Percentiles rank a stretch among this genome's conserved stretches.
Evolutionary conservation across 2,329 filamentous ascomycete genomes (phyloP).

Genomic region (Trichocomaceae sp.): DNA sequence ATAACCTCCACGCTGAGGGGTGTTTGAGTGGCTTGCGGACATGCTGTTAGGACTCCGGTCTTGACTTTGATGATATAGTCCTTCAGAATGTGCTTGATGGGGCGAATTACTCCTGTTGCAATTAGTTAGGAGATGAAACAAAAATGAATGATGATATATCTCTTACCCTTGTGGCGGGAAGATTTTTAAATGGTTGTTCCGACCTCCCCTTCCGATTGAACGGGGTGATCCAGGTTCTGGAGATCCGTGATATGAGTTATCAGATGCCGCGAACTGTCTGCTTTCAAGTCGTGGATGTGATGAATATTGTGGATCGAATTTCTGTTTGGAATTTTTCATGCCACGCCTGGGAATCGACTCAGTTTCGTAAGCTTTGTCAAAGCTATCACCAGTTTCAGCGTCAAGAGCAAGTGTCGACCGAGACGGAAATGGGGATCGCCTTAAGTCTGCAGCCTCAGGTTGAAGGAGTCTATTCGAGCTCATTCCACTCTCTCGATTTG

Average conservation of each 20-base stretch:
- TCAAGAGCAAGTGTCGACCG: slow-evolving; percentile 29
- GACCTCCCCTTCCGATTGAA: slow-evolving; percentile 48
- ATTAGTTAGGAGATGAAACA: slow-evolving; percentile 27
- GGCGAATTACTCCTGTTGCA: slow-evolving; percentile 53
- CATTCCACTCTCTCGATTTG: slow-evolving; percentile 20
- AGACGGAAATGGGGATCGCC: slow-evolving; percentile 29
- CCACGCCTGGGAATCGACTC: slow-evolving; percentile 30
- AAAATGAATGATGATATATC: slow-evolving; percentile 8
- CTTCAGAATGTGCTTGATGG: slow-evolving; percentile 50
- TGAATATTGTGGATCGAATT: slow-evolving; percentile 25
- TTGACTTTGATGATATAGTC: slow-evolving; percentile 49
- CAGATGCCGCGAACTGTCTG: slow-evolving; percentile 20
- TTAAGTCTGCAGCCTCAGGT: slow-evolving; percentile 22
- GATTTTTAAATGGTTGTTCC: slow-evolving; percentile 41
- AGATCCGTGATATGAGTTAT: slow-evolving; percentile 49
- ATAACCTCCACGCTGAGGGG: slow-evolving; percentile 51
- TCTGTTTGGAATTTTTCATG: slow-evolving; percentile 27
- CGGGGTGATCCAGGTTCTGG: slow-evolving; percentile 59
- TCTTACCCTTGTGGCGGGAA: slow-evolving; percentile 47
- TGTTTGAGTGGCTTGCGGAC: slow-evolving; percentile 47
- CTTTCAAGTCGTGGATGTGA: slow-evolving; percentile 38
- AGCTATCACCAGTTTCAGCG: slow-evolving; percentile 23
- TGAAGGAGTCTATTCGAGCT: slow-evolving; percentile 24
- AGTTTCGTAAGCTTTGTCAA: slow-evolving; percentile 25
- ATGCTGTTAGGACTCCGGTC: slow-evolving; percentile 50